phyloP scores from a whole-genome alignment of 805 yeast genomes.

The Saccharomycopsis synnaedendra region DNA sequence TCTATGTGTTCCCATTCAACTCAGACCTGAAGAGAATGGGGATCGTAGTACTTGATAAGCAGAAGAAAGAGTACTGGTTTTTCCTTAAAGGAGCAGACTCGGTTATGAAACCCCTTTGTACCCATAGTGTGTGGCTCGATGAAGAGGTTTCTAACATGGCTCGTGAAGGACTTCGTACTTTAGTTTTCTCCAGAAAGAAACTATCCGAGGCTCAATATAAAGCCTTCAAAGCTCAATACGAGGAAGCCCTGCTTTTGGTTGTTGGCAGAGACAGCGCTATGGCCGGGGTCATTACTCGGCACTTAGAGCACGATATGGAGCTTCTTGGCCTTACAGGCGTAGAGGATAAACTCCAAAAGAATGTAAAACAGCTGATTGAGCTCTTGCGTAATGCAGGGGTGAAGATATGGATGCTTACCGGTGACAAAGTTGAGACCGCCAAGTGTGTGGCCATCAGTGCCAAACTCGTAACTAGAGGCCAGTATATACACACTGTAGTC shows the following conservation, averaged over 20 bases:
- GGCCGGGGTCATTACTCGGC: constrained; percentile 55
- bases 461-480: constrained; percentile 85
- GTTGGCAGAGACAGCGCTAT: constrained; percentile 63
- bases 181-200: constrained; percentile 84
- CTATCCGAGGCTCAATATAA: constrained; percentile 43
- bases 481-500: constrained; percentile 79
- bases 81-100: constrained; percentile 94
- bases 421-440: constrained; percentile 98
- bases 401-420: constrained; percentile 98
- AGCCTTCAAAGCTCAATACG: constrained; percentile 52
- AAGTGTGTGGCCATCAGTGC: constrained; percentile 96
- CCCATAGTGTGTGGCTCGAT: constrained; percentile 87
- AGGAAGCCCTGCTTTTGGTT: constrained; percentile 71
- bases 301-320: constrained; percentile 75
- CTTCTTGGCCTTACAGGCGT: constrained; percentile 92
- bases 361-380: constrained; percentile 88
- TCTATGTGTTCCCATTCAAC: constrained; percentile 86
- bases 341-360: constrained; percentile 85
- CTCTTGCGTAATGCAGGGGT: constrained; percentile 91
- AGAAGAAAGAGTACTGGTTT: constrained; percentile 69
- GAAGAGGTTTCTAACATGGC: constrained; percentile 98
- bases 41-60: constrained; percentile 54
- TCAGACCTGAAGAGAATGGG: constrained; percentile 98
- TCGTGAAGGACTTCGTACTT: constrained; percentile 90
- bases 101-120: constrained; percentile 79